These are phyloP conservation scores for Ceratopteris richardii DNA, from an alignment of 75 land plant genomes.

Conservation along the genomic window DNA sequence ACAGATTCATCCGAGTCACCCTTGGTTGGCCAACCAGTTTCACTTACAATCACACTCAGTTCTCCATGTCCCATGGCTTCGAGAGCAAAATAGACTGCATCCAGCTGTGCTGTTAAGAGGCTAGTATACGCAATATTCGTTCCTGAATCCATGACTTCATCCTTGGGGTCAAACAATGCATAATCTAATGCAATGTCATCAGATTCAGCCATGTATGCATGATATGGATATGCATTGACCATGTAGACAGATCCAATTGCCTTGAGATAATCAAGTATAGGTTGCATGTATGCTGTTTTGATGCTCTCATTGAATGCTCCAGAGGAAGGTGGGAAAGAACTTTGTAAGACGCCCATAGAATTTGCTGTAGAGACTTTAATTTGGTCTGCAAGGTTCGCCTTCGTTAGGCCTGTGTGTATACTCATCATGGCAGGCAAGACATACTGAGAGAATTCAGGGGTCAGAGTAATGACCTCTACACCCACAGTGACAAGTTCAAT, in stretches of 20 bases:
- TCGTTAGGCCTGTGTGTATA: slow-evolving; percentile 16
- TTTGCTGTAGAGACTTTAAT: slow-evolving; percentile 34
- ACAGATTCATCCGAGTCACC: slow-evolving; percentile 13
- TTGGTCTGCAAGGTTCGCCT: slow-evolving; percentile 3
- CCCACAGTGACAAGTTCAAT: slow-evolving; percentile 19
- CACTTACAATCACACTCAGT: slow-evolving; percentile 4
- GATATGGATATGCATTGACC: slow-evolving; percentile 29
- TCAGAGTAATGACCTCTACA: slow-evolving; percentile 16
- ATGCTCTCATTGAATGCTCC: slow-evolving; percentile 20
- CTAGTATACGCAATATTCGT: slow-evolving; percentile 20
- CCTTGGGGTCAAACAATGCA: slow-evolving; percentile 10
- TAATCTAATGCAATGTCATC: slow-evolving; percentile 15
- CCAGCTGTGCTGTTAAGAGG: slow-evolving; percentile 12
- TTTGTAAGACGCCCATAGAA: slow-evolving; percentile 8
- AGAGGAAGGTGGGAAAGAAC: slow-evolving; percentile 37
- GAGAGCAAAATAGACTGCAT: slow-evolving; percentile 11
- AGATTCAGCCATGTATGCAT: slow-evolving; percentile 4
- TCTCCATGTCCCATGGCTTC: background rate
- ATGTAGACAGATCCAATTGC: slow-evolving; percentile 20
- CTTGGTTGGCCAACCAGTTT: slow-evolving; percentile 7
- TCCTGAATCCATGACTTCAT: slow-evolving; percentile 53
- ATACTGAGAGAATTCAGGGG: background rate
- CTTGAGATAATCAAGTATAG: slow-evolving; percentile 18
- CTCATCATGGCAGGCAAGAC: slow-evolving; percentile 32
- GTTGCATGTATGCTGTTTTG: background rate